Evolutionary conservation across 2,329 filamentous ascomycete genomes (phyloP).

Genomic region (Fulvia fulva): DNA sequence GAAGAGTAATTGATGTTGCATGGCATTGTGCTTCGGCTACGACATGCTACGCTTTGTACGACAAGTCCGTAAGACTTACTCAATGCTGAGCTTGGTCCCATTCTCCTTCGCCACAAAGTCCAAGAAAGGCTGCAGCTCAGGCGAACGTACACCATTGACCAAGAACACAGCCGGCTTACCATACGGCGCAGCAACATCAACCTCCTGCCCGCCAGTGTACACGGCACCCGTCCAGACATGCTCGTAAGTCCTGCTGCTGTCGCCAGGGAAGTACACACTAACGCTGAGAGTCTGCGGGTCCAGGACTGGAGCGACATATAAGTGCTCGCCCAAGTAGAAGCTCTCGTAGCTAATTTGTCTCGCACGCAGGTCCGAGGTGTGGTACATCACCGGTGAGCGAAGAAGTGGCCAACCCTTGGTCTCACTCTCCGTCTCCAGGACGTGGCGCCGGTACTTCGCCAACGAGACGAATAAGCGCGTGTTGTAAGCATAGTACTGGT

Average conservation of each 20-base stretch:
- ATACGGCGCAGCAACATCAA: conserved; percentile 26
- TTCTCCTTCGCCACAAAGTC: conserved; percentile 30
- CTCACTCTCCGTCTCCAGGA: conserved; percentile 28
- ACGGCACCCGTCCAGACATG: conserved; percentile 26
- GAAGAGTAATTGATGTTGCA: no score
- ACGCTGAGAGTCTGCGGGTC: conserved; percentile 24
- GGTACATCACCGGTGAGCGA: conserved; percentile 26
- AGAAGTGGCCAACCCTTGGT: conserved; percentile 30
- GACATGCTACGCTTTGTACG: no score
- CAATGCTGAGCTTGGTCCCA: conserved; percentile 13
- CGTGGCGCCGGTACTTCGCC: conserved; percentile 31
- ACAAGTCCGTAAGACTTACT: no score
- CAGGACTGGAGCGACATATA: conserved; percentile 31
- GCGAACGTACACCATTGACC: conserved; percentile 21
- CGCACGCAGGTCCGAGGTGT: conserved; percentile 22
- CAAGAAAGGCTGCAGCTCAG: conserved; percentile 25
- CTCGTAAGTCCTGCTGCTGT: conserved; percentile 21
- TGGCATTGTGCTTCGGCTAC: not conserved
- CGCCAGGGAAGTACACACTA: conserved; percentile 25
- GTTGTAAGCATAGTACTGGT: conserved; percentile 36
- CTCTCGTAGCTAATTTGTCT: conserved; percentile 27
- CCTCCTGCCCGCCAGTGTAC: conserved; percentile 25
- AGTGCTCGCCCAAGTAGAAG: conserved; percentile 27
- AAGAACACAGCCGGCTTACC: conserved; percentile 30
- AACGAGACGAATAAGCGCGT: conserved; percentile 35